Percentiles rank a stretch among this genome's conserved stretches.
These are phyloP conservation scores for Ustilago hordei DNA, from an alignment of 1,284 basidiomycete species.

Conservation along the genomic window DNA sequence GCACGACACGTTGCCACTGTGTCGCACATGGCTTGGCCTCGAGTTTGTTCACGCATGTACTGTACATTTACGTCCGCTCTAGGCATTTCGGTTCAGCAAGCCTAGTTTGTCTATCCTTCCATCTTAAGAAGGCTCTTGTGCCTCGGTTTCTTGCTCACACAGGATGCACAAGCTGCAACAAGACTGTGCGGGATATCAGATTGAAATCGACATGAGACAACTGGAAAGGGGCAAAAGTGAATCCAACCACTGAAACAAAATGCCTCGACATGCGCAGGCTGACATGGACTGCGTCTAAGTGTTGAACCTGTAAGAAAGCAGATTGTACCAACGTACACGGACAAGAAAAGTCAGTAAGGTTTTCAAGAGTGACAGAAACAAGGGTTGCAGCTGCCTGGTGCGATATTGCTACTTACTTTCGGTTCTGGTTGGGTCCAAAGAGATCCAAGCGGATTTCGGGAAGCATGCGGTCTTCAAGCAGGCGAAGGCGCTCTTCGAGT, in stretches of 20 bases:
- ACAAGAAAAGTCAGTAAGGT: constrained; percentile 1
- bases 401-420: constrained; percentile 55
- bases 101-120: constrained; percentile 20
- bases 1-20: background rate
- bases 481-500: constrained; percentile 65
- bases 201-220: constrained; percentile 12
- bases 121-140: background rate
- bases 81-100: constrained; percentile 22
- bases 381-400: background rate
- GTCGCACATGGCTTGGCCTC: background rate
- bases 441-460: constrained; percentile 67
- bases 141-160: background rate
- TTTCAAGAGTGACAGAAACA: background rate
- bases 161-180: background rate
- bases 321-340: background rate
- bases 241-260: background rate
- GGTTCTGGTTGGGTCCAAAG: constrained; percentile 67
- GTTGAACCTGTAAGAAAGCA: constrained; percentile 31
- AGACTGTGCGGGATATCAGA: constrained; percentile 23
- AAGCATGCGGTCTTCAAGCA: constrained; percentile 67
- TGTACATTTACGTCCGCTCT: constrained; percentile 41
- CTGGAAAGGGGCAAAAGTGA: background rate
- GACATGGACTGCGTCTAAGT: constrained; percentile 19
- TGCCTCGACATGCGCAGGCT: background rate
- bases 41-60: constrained; percentile 27